Evolutionary conservation across 2,329 filamentous ascomycete genomes (phyloP).

Genomic region (Pyricularia pennisetigena): DNA sequence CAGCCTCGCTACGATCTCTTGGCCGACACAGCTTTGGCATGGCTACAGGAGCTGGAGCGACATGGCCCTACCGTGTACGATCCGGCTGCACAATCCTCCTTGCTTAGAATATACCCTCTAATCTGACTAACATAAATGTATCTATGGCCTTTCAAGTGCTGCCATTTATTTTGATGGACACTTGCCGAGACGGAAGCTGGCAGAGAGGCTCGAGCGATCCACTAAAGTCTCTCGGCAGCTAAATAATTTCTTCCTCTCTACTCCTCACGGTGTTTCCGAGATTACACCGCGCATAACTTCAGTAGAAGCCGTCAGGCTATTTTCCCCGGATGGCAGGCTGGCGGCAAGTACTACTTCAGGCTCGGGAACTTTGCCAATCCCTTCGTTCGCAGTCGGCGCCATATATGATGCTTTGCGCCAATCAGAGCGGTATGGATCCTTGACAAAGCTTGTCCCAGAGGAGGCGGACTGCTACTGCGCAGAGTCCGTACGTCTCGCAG

Average conservation of each 20-base stretch:
- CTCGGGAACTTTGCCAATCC: constrained; percentile 22
- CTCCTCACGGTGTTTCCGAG: constrained; percentile 14
- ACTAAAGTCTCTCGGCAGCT: constrained; percentile 47
- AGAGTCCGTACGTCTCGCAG: constrained; percentile 40
- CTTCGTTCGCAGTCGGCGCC: constrained; percentile 66
- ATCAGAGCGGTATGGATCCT: constrained; percentile 28
- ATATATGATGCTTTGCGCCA: constrained; percentile 59
- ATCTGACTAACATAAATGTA: background rate
- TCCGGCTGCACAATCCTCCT: background rate
- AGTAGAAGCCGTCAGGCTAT: constrained; percentile 5
- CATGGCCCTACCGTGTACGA: constrained; percentile 9
- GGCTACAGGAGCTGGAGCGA: constrained; percentile 12
- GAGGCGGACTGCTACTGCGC: constrained; percentile 84
- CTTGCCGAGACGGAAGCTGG: constrained; percentile 57
- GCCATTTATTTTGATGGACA: constrained; percentile 81
- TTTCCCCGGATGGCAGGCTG: background rate
- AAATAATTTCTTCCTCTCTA: constrained; percentile 32
- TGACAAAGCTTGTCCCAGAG: constrained; percentile 57
- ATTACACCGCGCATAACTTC: constrained; percentile 16
- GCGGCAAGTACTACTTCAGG: background rate
- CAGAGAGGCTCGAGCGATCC: constrained; percentile 51
- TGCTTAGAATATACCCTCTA: background rate
- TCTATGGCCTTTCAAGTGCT: constrained; percentile 30
- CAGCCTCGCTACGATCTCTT: constrained; percentile 12
- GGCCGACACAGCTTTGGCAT: constrained; percentile 11